Evolutionary conservation across 371 early-diverging fungal genomes (phyloP).

Genomic region (Mortierella sp.): DNA sequence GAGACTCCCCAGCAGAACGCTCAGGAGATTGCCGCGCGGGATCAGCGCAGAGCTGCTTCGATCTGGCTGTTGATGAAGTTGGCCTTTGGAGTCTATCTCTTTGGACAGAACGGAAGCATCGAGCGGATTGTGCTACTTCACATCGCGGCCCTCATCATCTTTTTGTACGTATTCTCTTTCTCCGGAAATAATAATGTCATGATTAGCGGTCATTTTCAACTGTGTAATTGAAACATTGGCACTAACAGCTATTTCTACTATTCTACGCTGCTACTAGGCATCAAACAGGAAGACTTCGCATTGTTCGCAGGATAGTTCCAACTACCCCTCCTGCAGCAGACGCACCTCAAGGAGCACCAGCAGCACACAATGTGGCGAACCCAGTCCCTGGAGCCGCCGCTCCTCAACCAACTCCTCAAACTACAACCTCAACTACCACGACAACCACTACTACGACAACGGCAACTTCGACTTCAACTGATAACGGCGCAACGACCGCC

Average conservation of each 20-base stretch:
- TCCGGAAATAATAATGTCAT: background rate
- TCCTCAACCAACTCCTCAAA: constrained; percentile 13
- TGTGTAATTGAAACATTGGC: background rate
- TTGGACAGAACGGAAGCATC: constrained; percentile 58
- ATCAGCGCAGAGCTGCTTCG: constrained; percentile 52
- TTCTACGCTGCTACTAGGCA: constrained; percentile 25
- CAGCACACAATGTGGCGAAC: constrained; percentile 10
- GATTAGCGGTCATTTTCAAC: background rate
- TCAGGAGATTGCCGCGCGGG: constrained; percentile 51
- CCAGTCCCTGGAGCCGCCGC: background rate
- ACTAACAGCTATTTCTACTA: background rate
- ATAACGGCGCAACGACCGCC: background rate
- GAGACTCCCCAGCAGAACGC: constrained; percentile 21
- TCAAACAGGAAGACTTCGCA: constrained; percentile 59
- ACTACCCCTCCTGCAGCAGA: constrained; percentile 28
- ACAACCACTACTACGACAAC: constrained; percentile 14
- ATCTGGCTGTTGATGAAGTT: constrained; percentile 57
- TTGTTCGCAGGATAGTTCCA: constrained; percentile 50
- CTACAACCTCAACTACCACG: constrained; percentile 16
- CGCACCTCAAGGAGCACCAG: constrained; percentile 18
- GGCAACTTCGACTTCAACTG: background rate
- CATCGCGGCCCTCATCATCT: constrained; percentile 54
- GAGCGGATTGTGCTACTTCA: constrained; percentile 57
- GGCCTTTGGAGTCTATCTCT: constrained; percentile 57
- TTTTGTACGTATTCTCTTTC: constrained; percentile 46